These are phyloP conservation scores for Leishmania mexicana DNA, from an alignment of 208 protist genomes.

Conservation along the genomic window DNA sequence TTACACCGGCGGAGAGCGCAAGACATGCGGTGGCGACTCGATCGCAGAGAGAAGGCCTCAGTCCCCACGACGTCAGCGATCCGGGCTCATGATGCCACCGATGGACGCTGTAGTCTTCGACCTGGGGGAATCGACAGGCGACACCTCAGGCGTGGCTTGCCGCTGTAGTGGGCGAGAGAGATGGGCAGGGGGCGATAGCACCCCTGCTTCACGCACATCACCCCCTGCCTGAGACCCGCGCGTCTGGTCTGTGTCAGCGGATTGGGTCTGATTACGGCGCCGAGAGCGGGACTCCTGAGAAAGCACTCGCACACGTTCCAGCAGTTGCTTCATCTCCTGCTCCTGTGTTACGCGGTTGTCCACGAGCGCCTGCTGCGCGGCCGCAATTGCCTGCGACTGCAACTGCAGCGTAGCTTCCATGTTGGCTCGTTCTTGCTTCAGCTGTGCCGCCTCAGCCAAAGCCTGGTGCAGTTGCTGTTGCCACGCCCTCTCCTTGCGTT, in stretches of 20 bases:
- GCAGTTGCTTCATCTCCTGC: constrained; percentile 43
- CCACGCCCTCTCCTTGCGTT: constrained; percentile 53
- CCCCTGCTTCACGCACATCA: not conserved
- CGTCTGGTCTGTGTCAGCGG: not conserved
- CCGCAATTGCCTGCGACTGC: constrained; percentile 47
- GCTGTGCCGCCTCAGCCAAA: constrained; percentile 21
- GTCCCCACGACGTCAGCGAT: constrained; percentile 6
- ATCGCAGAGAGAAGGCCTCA: not conserved
- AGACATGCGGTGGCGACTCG: not conserved
- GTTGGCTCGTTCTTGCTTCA: constrained; percentile 16
- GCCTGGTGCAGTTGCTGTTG: constrained; percentile 43
- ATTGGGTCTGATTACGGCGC: not conserved
- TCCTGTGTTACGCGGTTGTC: constrained; percentile 39
- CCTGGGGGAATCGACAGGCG: too few species aligned
- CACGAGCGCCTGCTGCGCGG: constrained; percentile 47
- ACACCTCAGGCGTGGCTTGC: not conserved
- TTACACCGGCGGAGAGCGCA: not conserved
- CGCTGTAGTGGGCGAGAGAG: not conserved
- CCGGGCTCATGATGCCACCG: constrained; percentile 31
- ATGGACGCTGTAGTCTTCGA: not conserved
- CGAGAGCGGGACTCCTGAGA: constrained; percentile 25
- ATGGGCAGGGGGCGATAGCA: not conserved
- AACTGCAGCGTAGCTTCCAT: constrained; percentile 40
- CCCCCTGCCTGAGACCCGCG: not conserved
- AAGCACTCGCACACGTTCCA: constrained; percentile 34